Base-by-base conservation (phyloP, 139 green algal genomes). In the Asterochloris erici region DNA sequence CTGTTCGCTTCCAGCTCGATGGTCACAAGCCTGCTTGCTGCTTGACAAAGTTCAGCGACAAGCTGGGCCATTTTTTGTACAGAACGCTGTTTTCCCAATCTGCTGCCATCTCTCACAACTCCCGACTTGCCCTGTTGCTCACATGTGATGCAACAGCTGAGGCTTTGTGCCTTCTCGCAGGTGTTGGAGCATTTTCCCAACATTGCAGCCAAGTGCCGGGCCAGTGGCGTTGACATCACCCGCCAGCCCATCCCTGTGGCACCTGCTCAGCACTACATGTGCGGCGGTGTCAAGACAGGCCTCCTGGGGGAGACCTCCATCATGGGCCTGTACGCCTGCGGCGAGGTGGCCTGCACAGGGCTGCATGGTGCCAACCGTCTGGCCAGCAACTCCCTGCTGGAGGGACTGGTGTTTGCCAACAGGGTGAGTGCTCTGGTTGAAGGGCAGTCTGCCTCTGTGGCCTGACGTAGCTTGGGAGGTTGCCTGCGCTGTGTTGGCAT, bases 311-410 rank as follows among this genome's bases (percentile, higher is more conserved):
- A 98, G 87, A 99, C 96, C 2, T 90, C 75, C 79, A 77, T 99
- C 15, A 82, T 87, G 68, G 97, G 97, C 0, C 87, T 99, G 81
- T 99, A 92, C 79, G 97, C 97, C 6, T 95, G 90, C 28, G 97
- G 97, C 38, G 97, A 99, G 88, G 96, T 97, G 64, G 91, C 97
- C 4, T 80, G 78, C 83, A 83, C 83, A 38, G 83, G 83, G 14
- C 88, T 99, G 86, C 97, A 99, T 82, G 97, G 97, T 23, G 97
- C 97, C 78, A 99, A 99, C 85, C 89, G 97, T 19, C 91, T 99
- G 73, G 97, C 97, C 19, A 95, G 87, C 78, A 99, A 99, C 90
- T 98, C 93, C 0, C 90, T 99, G 79, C 89, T 99, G 73, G 97
- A 99, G 87, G 96, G 94, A 24, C 90, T 99, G 62, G 97, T 99